Evolutionary conservation across 805 yeast genomes (phyloP).

Genomic region (Alloascoidea hylecoeti): DNA sequence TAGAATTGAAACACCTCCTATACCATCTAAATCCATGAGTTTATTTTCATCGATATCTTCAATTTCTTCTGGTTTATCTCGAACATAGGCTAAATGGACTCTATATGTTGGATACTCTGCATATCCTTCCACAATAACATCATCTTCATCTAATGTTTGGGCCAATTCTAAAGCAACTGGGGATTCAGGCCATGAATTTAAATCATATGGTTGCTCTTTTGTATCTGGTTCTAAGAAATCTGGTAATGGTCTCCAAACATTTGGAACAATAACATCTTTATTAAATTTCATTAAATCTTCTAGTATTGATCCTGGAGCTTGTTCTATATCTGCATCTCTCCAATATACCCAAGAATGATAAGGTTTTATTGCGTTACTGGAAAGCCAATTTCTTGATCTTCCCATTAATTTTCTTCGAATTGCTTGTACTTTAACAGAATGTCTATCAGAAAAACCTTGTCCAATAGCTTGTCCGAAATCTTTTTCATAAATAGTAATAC

Average conservation of each 20-base stretch:
- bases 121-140: conserved; percentile 80
- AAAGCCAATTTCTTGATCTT: conserved; percentile 74
- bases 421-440: conserved; percentile 77
- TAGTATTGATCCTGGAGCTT: conserved; percentile 66
- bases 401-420: conserved; percentile 78
- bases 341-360: conserved; percentile 87
- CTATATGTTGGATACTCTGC: conserved; percentile 82
- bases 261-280: conserved; percentile 70
- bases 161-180: conserved; percentile 74
- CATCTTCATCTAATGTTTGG: conserved; percentile 52
- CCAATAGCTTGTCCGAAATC: conserved; percentile 79
- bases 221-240: conserved; percentile 73
- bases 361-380: conserved; percentile 60
- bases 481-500: conserved; percentile 62
- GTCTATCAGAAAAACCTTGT: conserved; percentile 74
- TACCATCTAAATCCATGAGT: conserved; percentile 64
- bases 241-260: conserved; percentile 97
- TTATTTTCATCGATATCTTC: too few species aligned
- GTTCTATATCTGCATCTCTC: conserved; percentile 80
- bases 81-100: conserved; percentile 62
- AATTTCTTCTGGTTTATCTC: conserved; percentile 47
- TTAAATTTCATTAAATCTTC: conserved; percentile 58
- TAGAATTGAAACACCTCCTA: conserved; percentile 75
- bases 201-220: conserved; percentile 67
- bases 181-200: conserved; percentile 77